Evolutionary conservation across 805 yeast genomes (phyloP), one percentile per base, ranked within the genome.

Genomic region (Suhomyces kilbournensis): DNA sequence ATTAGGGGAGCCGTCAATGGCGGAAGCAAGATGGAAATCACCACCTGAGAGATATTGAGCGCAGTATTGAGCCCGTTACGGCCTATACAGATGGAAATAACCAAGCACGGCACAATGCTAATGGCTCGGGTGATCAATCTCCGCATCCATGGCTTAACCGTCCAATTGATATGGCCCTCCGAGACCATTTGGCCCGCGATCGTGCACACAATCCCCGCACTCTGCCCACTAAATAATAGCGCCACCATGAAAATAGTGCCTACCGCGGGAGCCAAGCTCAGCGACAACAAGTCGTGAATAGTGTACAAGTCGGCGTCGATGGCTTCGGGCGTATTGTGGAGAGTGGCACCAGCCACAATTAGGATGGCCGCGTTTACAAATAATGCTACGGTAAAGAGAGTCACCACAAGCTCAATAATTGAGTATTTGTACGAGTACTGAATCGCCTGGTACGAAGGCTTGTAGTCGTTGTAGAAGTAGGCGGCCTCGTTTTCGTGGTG

Each of bases 131-230:
- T 92, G 9, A 84, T 75, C 8, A 92, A 64, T 57, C 97, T 76
- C 64, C 97, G 79, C 47, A 85, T 62, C 88, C 96, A 86, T 3
- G 97, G 97, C 55, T 76, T 78, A 42, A 89, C 58, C 2, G 80
- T 82, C 97, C 97, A 91, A 49, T 84, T 80, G 39, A 92, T 73
- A 62, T 89, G 93, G 0, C 97, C 97, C 66, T 92, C 97, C 59
- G 90, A 82, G 2, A 92, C 97, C 60, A 92, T 84, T 68, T 92
- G 96, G 8, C 97, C 97, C 0, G 96, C 90, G 72, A 92, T 86
- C 0, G 97, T 92, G 66, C 97, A 91, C 2, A 91, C 92, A 43
- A 92, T 83, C 47, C 97, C 96, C 0, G 97, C 97, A 45, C 92
- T 86, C 62, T 88, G 91, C 5, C 97, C 97, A 53, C 94, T 86